Percentiles rank a stretch among this genome's conserved stretches.
Conservation (phyloP, 2,329 filamentous ascomycete species). For the Aspergillus intermedius region DNA sequence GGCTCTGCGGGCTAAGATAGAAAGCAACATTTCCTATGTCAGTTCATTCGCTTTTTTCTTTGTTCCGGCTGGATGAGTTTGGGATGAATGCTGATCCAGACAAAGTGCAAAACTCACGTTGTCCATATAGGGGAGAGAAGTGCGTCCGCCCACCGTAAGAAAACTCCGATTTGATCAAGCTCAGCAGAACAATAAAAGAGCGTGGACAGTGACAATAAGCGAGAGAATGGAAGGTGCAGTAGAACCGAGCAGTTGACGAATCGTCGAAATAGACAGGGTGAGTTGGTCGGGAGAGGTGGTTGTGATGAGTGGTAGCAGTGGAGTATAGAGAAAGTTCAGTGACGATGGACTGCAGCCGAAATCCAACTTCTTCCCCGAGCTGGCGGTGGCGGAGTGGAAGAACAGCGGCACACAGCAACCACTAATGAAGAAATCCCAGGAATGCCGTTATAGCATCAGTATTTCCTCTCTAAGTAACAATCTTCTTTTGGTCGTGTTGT, state of each 20-base stretch:
- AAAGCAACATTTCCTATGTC: constrained; percentile 20
- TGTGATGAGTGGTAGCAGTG: background rate
- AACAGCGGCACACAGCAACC: background rate
- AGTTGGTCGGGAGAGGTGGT: background rate
- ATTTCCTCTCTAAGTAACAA: no score
- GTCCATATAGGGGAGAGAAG: constrained; percentile 36
- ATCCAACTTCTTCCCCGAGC: constrained; percentile 10
- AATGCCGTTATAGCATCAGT: no score
- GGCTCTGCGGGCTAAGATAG: constrained; percentile 47
- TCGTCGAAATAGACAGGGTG: background rate
- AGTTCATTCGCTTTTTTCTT: constrained; percentile 13
- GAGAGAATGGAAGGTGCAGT: constrained; percentile 17
- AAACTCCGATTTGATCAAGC: constrained; percentile 17
- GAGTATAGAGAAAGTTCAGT: background rate
- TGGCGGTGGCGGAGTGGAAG: constrained; percentile 21
- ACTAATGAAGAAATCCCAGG: no score
- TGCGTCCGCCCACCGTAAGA: constrained; percentile 28
- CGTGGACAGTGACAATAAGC: constrained; percentile 5
- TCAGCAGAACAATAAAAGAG: constrained; percentile 1
- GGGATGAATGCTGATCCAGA: constrained; percentile 6
- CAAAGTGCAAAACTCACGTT: constrained; percentile 38
- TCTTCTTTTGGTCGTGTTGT: no score
- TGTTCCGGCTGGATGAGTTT: no score
- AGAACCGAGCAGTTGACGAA: background rate
- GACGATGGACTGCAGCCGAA: background rate